A percentile compares a stretch with the other conserved stretches of the same genome.
These are phyloP conservation scores for Helenozyma rhizophorensis DNA, from an alignment of 805 yeast species.

Conservation along the genomic window DNA sequence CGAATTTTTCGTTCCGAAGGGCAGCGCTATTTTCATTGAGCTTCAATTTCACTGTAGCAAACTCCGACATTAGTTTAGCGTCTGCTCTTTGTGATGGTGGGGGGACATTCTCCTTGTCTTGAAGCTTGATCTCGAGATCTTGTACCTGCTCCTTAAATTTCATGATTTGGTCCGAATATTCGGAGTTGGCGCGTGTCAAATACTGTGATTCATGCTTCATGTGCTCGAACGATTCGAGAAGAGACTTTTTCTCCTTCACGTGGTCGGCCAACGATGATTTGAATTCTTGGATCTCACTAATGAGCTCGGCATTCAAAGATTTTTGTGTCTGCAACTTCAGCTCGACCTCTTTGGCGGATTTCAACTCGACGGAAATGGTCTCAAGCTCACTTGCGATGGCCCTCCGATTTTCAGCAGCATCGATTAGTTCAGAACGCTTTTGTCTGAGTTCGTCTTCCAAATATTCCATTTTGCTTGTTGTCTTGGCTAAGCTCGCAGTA, in stretches of 20 bases:
- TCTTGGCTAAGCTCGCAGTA: background rate
- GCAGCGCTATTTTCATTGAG: conserved; percentile 49
- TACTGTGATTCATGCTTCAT: conserved; percentile 22
- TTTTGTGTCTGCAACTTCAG: background rate
- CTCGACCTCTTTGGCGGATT: background rate
- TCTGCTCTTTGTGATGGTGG: conserved; percentile 19
- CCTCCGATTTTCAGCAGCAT: background rate
- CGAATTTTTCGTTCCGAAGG: conserved; percentile 44
- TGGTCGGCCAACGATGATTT: conserved; percentile 2
- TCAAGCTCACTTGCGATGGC: background rate
- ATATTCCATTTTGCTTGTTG: conserved; percentile 1
- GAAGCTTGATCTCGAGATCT: conserved; percentile 18
- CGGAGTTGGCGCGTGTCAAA: conserved; percentile 19
- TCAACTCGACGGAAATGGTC: no score
- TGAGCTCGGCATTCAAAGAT: background rate
- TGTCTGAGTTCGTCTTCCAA: conserved; percentile 3
- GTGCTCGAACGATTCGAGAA: conserved; percentile 9
- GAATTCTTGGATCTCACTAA: conserved; percentile 2
- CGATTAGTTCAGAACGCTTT: background rate
- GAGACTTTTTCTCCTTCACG: conserved; percentile 5
- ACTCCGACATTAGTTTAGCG: conserved; percentile 38
- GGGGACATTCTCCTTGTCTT: conserved; percentile 37
- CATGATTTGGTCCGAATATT: conserved; percentile 25
- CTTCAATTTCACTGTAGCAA: conserved; percentile 44
- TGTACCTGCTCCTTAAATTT: conserved; percentile 20